Conservation (phyloP, 164 flowering plant species). For the Santalum album region DNA sequence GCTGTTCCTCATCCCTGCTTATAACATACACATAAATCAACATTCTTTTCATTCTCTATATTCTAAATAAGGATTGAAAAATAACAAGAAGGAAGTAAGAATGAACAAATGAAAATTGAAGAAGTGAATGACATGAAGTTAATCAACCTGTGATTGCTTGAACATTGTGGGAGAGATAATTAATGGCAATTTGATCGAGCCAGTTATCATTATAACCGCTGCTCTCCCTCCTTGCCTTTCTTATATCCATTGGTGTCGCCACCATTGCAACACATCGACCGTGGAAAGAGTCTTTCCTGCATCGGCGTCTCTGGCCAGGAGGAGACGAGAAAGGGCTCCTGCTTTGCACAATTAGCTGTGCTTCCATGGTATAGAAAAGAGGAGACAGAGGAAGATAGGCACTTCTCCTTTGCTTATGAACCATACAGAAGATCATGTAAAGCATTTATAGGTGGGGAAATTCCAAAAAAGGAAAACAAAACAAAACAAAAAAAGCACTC, state of each 20-base stretch:
- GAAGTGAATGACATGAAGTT: too few relatives aligned
- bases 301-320: not conserved
- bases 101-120: too few relatives aligned
- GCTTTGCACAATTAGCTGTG: conserved; percentile 11
- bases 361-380: conserved; percentile 14
- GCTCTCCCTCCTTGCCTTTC: not conserved
- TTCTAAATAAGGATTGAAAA: too few relatives aligned
- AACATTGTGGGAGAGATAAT: conserved; percentile 50
- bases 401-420: too few relatives aligned
- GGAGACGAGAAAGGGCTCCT: conserved; percentile 4
- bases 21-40: too few relatives aligned
- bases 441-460: too few relatives aligned
- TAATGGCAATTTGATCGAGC: conserved; percentile 56
- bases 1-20: conserved; percentile 40
- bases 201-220: conserved; percentile 45
- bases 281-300: too few relatives aligned
- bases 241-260: conserved; percentile 20
- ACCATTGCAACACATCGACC: conserved; percentile 20
- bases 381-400: not conserved
- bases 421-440: too few relatives aligned
- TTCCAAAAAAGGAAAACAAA: too few relatives aligned
- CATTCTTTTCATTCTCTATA: too few relatives aligned
- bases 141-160: conserved; percentile 74
- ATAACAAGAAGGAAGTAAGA: too few relatives aligned
- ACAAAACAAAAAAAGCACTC: too few relatives aligned